Conservation (phyloP, 2,329 filamentous ascomycete genomes). For the Pseudodiploospora longispora region DNA sequence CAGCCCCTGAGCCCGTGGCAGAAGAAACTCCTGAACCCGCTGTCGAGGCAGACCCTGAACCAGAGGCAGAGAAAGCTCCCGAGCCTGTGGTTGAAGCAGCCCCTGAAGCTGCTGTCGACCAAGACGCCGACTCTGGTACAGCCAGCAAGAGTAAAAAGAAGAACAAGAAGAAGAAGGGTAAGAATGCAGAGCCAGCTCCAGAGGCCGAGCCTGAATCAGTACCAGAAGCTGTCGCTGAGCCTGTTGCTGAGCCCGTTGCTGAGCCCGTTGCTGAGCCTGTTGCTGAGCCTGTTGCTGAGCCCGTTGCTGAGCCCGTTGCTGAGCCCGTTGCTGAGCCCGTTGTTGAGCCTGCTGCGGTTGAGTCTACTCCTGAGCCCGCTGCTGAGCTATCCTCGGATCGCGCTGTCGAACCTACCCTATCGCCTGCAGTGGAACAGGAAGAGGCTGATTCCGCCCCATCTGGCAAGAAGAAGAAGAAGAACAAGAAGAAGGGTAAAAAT, state of each 20-base stretch:
- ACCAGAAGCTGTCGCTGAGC: not conserved
- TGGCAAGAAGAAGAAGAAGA: not conserved
- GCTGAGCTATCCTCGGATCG: not conserved
- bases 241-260: not conserved
- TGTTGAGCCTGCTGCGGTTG: not conserved
- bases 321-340: not conserved
- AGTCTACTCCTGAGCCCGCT: not conserved
- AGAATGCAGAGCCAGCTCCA: not conserved
- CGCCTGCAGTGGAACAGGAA: not conserved
- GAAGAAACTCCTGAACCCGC: not conserved
- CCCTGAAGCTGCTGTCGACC: too few relatives aligned
- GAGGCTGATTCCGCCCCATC: too few relatives aligned
- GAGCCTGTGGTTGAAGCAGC: too few relatives aligned
- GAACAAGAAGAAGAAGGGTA: not conserved
- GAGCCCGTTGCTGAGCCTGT: constrained; percentile 1
- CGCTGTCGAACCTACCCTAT: not conserved
- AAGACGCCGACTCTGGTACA: not conserved
- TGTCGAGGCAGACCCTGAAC: not conserved
- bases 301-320: not conserved
- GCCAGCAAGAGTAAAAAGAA: not conserved
- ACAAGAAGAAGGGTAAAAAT: constrained; percentile 6
- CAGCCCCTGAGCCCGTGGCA: not conserved
- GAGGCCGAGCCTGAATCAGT: constrained; percentile 6
- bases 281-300: constrained; percentile 4
- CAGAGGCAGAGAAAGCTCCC: too few relatives aligned